Evolutionary conservation across 2,329 filamentous ascomycete species (phyloP), one percentile per base, ranked within the genome.

Genomic region (Trichoderma guizhouense): DNA sequence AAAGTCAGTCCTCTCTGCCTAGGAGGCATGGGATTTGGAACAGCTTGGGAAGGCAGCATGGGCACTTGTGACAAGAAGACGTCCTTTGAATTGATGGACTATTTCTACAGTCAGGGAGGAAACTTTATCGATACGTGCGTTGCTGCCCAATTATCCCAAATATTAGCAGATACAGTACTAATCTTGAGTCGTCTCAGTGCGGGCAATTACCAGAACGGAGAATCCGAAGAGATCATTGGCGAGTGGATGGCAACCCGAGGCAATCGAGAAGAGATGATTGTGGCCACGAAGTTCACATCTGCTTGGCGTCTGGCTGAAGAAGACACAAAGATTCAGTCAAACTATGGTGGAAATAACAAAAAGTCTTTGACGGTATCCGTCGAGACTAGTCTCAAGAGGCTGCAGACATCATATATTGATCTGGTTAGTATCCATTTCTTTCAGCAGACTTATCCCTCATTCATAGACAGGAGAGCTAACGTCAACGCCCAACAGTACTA

Each of bases 91-190:
- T 26, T 71, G 30, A 34, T 71, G 63, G 69, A 71, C 14, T 71
- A 71, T 24, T 71, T 71, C 60, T 67, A 71, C 21, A 68, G 39
- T 9, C 70, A 83, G 1, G 89, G 88, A 3, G 89, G 89, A 3
- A 90, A 90, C 79, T 90, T 90, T 78, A 88, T 91, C 75, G 89
- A 91, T 76, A 90, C 87, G 1, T 71, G 36, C 26, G 69, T 53
- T 21, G 6, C 18, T 53, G 11, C 11, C 47, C 21, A 14, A 53
- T 53, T 7, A 3, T 7, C 8, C 11, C 11, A 21, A 53, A 9
- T 14, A 18, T 51, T 3, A 8, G n/a, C 7, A 21, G 26, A 43
- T 34, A 43, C 5, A 1, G 5, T 28, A 5, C n/a, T 51, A 32
- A 62, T 21, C 15, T 5, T 11, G 8, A 26, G 14, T 34, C 3